Percentiles rank a stretch among this genome's conserved stretches.
phyloP scores from a whole-genome alignment of 2,329 filamentous ascomycete species.

The Hypomyces rosellus region DNA sequence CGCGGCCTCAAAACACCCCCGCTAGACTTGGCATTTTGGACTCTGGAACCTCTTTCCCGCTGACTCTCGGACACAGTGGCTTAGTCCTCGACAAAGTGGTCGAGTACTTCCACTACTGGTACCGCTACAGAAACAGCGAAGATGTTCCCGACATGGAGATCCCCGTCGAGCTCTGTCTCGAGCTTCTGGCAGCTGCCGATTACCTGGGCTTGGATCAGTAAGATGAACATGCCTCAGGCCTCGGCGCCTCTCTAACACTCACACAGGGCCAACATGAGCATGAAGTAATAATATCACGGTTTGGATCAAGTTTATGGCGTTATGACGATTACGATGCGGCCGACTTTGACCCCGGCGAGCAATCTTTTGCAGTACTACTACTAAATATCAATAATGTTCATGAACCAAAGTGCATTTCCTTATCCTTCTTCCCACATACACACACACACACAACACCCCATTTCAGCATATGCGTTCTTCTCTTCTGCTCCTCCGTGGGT shows the following conservation, averaged over 20 bases:
- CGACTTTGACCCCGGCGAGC: not conserved
- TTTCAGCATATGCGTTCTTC: conserved; percentile 51
- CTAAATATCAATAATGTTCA: not conserved
- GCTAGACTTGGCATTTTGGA: not conserved
- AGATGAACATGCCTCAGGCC: conserved; percentile 15
- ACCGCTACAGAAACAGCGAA: conserved; percentile 62
- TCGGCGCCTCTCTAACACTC: conserved; percentile 21
- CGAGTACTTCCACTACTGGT: conserved; percentile 79
- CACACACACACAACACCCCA: conserved; percentile 23
- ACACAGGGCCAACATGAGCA: conserved; percentile 32
- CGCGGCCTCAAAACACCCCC: not conserved
- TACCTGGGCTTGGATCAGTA: conserved; percentile 62
- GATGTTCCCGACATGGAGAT: conserved; percentile 78
- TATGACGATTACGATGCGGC: not conserved
- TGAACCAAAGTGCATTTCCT: not conserved
- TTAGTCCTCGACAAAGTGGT: conserved; percentile 72
- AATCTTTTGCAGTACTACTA: not conserved
- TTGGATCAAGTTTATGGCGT: not conserved
- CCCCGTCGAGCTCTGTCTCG: conserved; percentile 69
- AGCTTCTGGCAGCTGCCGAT: conserved; percentile 71
- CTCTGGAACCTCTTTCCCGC: not conserved
- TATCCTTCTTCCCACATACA: too few species aligned
- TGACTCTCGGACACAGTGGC: conserved; percentile 43
- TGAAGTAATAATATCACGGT: conserved; percentile 25
- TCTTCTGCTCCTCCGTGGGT: conserved; percentile 42